phyloP scores from a whole-genome alignment of 2,329 filamentous ascomycete genomes.

The Eutypa lata region DNA sequence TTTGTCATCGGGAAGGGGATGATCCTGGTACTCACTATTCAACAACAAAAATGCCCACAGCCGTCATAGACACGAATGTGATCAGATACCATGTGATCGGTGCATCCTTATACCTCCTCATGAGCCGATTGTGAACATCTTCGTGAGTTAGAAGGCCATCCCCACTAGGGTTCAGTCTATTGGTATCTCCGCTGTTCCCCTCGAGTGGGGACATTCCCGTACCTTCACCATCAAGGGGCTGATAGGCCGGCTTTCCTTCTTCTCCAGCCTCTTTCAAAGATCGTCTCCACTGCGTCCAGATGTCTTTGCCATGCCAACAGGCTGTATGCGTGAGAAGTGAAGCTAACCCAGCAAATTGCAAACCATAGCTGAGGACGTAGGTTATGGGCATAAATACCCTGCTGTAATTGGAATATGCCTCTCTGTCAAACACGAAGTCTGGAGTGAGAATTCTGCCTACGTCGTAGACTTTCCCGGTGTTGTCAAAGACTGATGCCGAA shows the following conservation, averaged over 20 bases:
- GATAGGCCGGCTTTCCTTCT: conserved; percentile 48
- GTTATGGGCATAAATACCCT: conserved; percentile 83
- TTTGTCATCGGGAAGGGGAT: background rate
- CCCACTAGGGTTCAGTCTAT: conserved; percentile 35
- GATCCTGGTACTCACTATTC: conserved; percentile 63
- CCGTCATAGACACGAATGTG: conserved; percentile 73
- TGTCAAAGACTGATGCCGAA: conserved; percentile 82
- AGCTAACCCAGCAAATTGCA: conserved; percentile 81
- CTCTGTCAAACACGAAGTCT: conserved; percentile 74
- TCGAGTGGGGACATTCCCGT: conserved; percentile 18
- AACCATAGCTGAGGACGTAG: conserved; percentile 80
- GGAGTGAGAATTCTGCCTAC: conserved; percentile 75
- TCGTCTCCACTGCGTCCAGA: conserved; percentile 71
- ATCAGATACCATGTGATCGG: conserved; percentile 77
- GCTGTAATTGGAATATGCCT: conserved; percentile 77
- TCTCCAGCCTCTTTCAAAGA: conserved; percentile 63
- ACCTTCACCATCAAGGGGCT: conserved; percentile 39
- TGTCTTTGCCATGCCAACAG: conserved; percentile 83
- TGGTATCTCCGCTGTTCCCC: conserved; percentile 13
- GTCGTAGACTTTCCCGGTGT: conserved; percentile 75
- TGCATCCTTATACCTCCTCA: conserved; percentile 79
- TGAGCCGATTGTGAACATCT: conserved; percentile 80
- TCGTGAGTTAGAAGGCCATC: conserved; percentile 65
- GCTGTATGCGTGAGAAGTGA: conserved; percentile 77
- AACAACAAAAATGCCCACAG: conserved; percentile 77